These are phyloP conservation scores for Parasarocladium wereldwijsianum DNA, from an alignment of 2,329 filamentous ascomycete species.

Conservation along the genomic window DNA sequence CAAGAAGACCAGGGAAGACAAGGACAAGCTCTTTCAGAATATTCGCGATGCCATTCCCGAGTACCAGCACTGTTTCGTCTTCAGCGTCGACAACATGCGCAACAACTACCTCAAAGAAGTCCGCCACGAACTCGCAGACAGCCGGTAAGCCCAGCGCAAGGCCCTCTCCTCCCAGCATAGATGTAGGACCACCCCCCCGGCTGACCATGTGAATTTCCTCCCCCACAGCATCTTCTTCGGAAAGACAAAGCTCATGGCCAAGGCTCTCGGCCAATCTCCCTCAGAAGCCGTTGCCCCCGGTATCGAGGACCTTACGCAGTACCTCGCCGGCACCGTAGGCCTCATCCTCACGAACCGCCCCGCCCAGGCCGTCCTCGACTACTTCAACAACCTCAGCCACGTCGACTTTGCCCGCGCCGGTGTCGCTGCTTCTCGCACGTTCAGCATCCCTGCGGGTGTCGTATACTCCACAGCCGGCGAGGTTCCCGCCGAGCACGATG, in stretches of 20 bases:
- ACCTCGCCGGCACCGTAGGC: slow-evolving; percentile 72
- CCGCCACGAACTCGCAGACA: slow-evolving; percentile 69
- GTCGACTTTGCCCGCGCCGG: slow-evolving; percentile 89
- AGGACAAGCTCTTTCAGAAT: slow-evolving; percentile 74
- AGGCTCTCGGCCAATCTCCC: slow-evolving; percentile 68
- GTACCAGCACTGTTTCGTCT: slow-evolving; percentile 87
- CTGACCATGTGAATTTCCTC: slow-evolving; percentile 2
- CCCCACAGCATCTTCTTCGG: slow-evolving; percentile 83
- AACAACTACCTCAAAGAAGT: slow-evolving; percentile 93
- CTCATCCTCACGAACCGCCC: slow-evolving; percentile 78
- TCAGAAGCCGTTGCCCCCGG: slow-evolving; percentile 72
- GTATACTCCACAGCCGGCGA: slow-evolving; percentile 73
- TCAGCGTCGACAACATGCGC: slow-evolving; percentile 92
- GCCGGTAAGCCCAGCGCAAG: slow-evolving; percentile 47
- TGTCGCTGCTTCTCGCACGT: slow-evolving; percentile 54
- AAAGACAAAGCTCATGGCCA: slow-evolving; percentile 98
- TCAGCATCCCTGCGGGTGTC: slow-evolving; percentile 70
- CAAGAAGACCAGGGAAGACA: slow-evolving; percentile 90
- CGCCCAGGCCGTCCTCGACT: slow-evolving; percentile 49
- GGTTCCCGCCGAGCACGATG: slow-evolving; percentile 65
- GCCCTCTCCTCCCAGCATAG: neutral
- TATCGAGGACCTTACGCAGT: slow-evolving; percentile 51
- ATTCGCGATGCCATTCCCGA: slow-evolving; percentile 73
- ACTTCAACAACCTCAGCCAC: slow-evolving; percentile 58
- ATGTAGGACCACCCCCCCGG: neutral